Evolutionary conservation across 2,329 filamentous ascomycete genomes (phyloP), one percentile per base, ranked within the genome.

Genomic region (Coniochaeta hoffmannii): DNA sequence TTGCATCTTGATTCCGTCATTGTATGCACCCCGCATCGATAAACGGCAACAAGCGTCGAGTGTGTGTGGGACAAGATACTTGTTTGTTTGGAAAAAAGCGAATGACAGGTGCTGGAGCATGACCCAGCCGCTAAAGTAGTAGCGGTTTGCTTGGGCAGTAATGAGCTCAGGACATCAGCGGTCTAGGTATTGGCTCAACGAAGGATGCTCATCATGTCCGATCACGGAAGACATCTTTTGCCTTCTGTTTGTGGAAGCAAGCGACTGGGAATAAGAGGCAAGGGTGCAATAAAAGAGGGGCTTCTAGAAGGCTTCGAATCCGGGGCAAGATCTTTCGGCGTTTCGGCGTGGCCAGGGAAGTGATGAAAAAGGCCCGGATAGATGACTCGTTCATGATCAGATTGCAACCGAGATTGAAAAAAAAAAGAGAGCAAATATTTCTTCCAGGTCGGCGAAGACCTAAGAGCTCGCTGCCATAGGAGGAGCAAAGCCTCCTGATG

Each of bases 261-360:
- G 26, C 7, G 5, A 15, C 19, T 24, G 24, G 24, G 15, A n/a
- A 36, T 24, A 6, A 22, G n/a, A 2, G 22, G 41, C 41, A 46
- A 28, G 41, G 41, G 22, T 46, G 3, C 3, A 10, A 28, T 2
- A n/a, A 12, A 46, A 22, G 26, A 11, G 41, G 41, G 7, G 11
- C 24, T 46, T 46, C 41, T 46, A 46, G 41, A 46, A 46, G 2
- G 41, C 41, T 46, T 46, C 41, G 41, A 46, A 46, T 46, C 41
- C 9, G 41, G 41, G 41, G 41, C 36, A 46, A 26, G 5, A 17
- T 6, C 6, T 15, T 46, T 46, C 41, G 41, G 41, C 24, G 41
- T 28, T 15, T 28, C 24, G 19, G 24, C 36, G 19, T 41, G 36
- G 5, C n/a, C 34, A 17, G 17, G 17, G 6, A 10, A 19, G 30